Evolutionary conservation across 2,329 filamentous ascomycete species (phyloP).

Genomic region (Tolypocladium cylindrosporum): DNA sequence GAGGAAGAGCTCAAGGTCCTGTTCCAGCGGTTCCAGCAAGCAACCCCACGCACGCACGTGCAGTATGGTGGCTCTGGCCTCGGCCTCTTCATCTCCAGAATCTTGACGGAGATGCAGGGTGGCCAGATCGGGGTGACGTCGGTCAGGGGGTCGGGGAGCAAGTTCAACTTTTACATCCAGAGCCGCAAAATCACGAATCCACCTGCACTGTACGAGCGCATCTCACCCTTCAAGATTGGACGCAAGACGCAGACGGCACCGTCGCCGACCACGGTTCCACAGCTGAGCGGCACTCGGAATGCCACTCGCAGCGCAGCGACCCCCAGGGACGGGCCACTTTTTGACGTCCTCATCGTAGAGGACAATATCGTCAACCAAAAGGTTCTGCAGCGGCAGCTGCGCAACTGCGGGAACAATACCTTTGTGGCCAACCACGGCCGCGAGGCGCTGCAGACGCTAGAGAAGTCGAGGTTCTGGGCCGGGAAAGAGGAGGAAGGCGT

Average conservation of each 20-base stretch:
- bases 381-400: constrained; percentile 51
- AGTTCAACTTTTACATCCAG: constrained; percentile 69
- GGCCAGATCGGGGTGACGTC: constrained; percentile 68
- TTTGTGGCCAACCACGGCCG: constrained; percentile 55
- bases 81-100: constrained; percentile 66
- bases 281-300: constrained; percentile 7
- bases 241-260: constrained; percentile 15
- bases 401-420: constrained; percentile 49
- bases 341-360: constrained; percentile 55
- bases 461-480: constrained; percentile 45
- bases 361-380: constrained; percentile 60
- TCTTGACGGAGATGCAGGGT: constrained; percentile 66
- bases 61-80: constrained; percentile 63
- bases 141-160: constrained; percentile 57
- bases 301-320: neutral
- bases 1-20: constrained; percentile 56
- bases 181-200: constrained; percentile 44
- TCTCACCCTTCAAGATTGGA: constrained; percentile 24
- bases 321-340: constrained; percentile 16
- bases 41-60: constrained; percentile 58
- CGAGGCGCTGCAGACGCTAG: constrained; percentile 49
- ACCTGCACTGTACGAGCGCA: constrained; percentile 23
- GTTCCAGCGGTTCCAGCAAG: constrained; percentile 61
- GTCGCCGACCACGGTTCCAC: constrained; percentile 7
- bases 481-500: constrained; percentile 35